These are phyloP conservation scores for Aureobasidium sp. DNA, from an alignment of 2,329 filamentous ascomycete species.

Conservation along the genomic window DNA sequence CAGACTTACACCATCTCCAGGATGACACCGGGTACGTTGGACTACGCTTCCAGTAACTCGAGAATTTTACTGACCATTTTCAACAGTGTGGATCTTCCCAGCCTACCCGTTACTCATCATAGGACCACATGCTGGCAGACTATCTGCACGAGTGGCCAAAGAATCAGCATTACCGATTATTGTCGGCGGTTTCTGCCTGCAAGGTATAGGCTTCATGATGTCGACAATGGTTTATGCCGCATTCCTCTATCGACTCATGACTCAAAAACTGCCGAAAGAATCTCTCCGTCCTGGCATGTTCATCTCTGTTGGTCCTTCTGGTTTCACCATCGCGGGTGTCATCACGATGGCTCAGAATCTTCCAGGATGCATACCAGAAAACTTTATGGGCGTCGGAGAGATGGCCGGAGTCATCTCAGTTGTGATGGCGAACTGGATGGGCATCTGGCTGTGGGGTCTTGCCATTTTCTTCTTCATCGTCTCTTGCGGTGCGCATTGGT, in stretches of 20 bases:
- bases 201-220: slow-evolving; percentile 57
- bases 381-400: slow-evolving; percentile 48
- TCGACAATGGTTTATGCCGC: slow-evolving; percentile 74
- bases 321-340: slow-evolving; percentile 55
- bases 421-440: slow-evolving; percentile 53
- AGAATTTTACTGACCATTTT: background rate
- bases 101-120: slow-evolving; percentile 73
- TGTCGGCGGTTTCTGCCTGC: slow-evolving; percentile 50
- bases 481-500: slow-evolving; percentile 65
- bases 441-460: slow-evolving; percentile 75
- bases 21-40: slow-evolving; percentile 49
- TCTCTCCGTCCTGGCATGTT: slow-evolving; percentile 75
- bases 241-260: slow-evolving; percentile 82
- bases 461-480: slow-evolving; percentile 79
- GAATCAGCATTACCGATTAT: slow-evolving; percentile 44
- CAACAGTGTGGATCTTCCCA: slow-evolving; percentile 76
- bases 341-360: slow-evolving; percentile 49
- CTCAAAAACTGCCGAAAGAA: slow-evolving; percentile 71
- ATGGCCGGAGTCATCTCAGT: slow-evolving; percentile 47
- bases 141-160: slow-evolving; percentile 39
- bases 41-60: no score
- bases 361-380: slow-evolving; percentile 36
- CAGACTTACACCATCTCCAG: slow-evolving; percentile 64
- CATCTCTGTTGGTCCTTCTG: slow-evolving; percentile 69
- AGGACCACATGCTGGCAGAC: slow-evolving; percentile 61